Evolutionary conservation across 2,329 filamentous ascomycete genomes (phyloP).

Genomic region (Talaromyces islandicus): DNA sequence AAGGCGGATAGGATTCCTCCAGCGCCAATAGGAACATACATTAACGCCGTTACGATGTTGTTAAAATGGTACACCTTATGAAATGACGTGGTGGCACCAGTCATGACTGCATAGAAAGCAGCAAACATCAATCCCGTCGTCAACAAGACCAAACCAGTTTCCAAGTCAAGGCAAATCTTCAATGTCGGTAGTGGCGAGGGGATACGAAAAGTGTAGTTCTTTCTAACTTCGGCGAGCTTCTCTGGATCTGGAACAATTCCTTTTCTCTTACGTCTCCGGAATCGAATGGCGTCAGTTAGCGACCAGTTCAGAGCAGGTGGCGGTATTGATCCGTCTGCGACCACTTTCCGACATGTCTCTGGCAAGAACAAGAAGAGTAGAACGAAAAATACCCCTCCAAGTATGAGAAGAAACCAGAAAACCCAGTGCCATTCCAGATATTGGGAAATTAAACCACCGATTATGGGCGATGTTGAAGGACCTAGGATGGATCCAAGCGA

Average conservation of each 20-base stretch:
- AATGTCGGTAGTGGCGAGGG: constrained; percentile 35
- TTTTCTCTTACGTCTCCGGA: constrained; percentile 16
- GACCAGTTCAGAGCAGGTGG: constrained; percentile 15
- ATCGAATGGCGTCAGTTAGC: constrained; percentile 17
- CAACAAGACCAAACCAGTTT: constrained; percentile 31
- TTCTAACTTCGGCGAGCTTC: constrained; percentile 8
- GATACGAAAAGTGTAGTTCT: constrained; percentile 19
- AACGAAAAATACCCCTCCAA: constrained; percentile 31
- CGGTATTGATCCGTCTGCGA: constrained; percentile 28
- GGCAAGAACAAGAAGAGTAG: constrained; percentile 30
- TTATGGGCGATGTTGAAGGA: constrained; percentile 27
- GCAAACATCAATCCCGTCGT: constrained; percentile 41
- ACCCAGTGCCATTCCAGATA: constrained; percentile 34
- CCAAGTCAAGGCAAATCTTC: constrained; percentile 29
- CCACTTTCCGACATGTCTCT: constrained; percentile 30
- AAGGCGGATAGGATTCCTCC: constrained; percentile 34
- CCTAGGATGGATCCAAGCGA: constrained; percentile 25
- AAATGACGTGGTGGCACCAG: constrained; percentile 33
- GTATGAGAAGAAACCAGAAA: constrained; percentile 46
- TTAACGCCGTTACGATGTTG: constrained; percentile 35
- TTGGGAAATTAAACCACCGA: constrained; percentile 27
- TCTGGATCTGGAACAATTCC: constrained; percentile 6
- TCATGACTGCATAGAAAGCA: constrained; percentile 43
- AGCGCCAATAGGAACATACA: constrained; percentile 37
- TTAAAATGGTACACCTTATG: constrained; percentile 32